Percentiles rank a stretch among this genome's conserved stretches.
Conservation (phyloP, 192 early-diverging fungal genomes). For the Podochytrium sp. region DNA sequence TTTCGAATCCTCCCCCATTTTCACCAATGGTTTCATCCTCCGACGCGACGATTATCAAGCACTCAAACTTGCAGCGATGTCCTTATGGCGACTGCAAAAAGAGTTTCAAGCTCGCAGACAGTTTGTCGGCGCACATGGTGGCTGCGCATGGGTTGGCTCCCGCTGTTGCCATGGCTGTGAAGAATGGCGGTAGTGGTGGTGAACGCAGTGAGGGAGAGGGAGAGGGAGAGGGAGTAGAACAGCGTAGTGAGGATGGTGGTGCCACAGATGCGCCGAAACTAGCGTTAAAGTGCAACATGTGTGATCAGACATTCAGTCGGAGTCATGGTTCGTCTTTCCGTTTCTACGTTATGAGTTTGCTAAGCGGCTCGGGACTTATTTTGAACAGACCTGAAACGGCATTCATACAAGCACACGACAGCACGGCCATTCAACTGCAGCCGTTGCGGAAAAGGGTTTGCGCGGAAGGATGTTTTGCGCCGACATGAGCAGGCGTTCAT, state of each 20-base stretch:
- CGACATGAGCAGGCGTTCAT: slow-evolving; percentile 52
- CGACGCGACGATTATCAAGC: too few species aligned
- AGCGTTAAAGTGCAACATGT: neutral
- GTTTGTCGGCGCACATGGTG: neutral
- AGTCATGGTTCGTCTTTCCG: slow-evolving; percentile 9
- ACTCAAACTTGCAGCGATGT: too few species aligned
- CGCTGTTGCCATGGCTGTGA: neutral
- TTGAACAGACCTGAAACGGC: slow-evolving; percentile 53
- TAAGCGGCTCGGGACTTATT: neutral
- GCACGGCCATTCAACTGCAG: slow-evolving; percentile 52
- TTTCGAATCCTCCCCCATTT: too few species aligned
- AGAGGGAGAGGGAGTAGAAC: neutral
- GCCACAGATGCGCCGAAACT: neutral
- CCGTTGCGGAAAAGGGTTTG: slow-evolving; percentile 55
- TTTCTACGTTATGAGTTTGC: neutral
- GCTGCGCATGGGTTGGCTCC: neutral
- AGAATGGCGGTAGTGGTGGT: neutral
- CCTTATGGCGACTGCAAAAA: slow-evolving; percentile 7
- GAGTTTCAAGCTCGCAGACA: slow-evolving; percentile 10
- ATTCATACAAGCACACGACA: slow-evolving; percentile 55
- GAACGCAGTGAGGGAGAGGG: neutral
- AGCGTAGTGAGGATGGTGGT: too few species aligned
- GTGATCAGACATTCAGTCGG: slow-evolving; percentile 31
- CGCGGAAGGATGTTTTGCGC: slow-evolving; percentile 47
- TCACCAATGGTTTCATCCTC: too few species aligned